Conservation (phyloP, 2,329 filamentous ascomycete species). For the Ophiostoma piceae region DNA sequence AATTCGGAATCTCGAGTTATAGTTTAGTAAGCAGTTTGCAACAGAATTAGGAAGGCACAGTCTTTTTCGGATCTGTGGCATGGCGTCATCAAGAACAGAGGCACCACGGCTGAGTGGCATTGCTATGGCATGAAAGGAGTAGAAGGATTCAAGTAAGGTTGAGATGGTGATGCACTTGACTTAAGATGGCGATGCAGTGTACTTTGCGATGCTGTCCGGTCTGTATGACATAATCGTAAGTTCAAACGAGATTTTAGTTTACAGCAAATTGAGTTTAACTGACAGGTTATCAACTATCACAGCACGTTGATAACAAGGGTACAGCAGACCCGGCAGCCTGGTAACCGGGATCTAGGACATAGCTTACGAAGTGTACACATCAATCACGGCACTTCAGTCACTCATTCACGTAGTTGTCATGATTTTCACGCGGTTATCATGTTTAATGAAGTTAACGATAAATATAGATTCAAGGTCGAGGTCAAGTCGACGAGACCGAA, state of each 20-base stretch:
- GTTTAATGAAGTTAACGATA: background rate
- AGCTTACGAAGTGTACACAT: background rate
- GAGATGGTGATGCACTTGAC: too few relatives aligned
- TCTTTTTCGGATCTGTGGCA: too few relatives aligned
- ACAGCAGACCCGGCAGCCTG: background rate
- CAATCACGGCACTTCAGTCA: too few relatives aligned
- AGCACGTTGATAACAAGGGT: background rate
- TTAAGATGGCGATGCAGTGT: too few relatives aligned
- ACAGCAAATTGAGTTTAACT: background rate
- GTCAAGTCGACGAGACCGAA: background rate
- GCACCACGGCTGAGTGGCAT: background rate
- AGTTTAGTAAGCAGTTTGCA: background rate
- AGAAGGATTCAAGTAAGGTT: too few relatives aligned
- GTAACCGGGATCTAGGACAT: background rate
- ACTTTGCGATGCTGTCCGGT: background rate
- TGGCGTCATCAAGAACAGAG: background rate
- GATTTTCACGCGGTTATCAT: too few relatives aligned
- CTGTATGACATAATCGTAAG: background rate
- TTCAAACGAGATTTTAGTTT: too few relatives aligned
- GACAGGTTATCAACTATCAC: background rate
- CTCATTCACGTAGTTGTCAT: too few relatives aligned
- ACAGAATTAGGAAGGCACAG: too few relatives aligned
- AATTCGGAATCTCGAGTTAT: background rate
- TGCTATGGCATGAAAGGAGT: too few relatives aligned
- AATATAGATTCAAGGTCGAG: background rate